A percentile compares a stretch with the other conserved stretches of the same genome.
Conservation (phyloP, 2,329 filamentous ascomycete genomes). For the Fusarium begoniae region DNA sequence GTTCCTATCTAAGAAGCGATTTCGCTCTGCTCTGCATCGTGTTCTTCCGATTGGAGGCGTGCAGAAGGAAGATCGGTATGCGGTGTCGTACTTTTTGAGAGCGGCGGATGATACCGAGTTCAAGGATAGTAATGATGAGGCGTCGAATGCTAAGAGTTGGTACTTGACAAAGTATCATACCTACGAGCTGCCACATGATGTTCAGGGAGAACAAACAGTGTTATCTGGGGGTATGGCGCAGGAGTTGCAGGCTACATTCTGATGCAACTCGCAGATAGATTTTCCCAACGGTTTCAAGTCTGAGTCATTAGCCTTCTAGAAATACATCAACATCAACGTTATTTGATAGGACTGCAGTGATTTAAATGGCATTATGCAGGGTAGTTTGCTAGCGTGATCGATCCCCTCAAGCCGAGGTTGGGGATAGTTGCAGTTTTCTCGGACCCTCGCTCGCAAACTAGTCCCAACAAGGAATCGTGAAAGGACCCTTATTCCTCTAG, state of each 20-base stretch:
- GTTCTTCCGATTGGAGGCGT: background rate
- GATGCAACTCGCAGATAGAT: background rate
- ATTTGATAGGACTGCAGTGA: background rate
- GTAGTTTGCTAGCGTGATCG: background rate
- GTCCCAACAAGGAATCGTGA: background rate
- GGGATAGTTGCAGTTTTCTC: background rate
- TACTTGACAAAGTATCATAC: background rate
- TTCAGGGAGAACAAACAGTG: background rate
- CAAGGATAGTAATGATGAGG: background rate
- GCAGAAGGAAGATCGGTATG: background rate
- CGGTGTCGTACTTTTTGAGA: background rate
- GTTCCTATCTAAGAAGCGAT: constrained; percentile 12
- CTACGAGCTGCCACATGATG: background rate
- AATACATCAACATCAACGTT: background rate
- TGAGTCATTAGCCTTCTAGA: background rate
- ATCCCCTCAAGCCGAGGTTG: background rate
- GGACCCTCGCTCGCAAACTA: background rate
- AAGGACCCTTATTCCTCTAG: background rate
- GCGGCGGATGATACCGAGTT: background rate
- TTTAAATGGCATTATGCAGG: background rate
- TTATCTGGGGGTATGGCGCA: background rate
- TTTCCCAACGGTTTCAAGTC: background rate
- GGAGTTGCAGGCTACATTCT: background rate
- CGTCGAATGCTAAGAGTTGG: background rate
- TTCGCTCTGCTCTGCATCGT: background rate